Evolutionary conservation across 169 alveolate genomes (phyloP).

Genomic region (Perkinsus chesapeaki): DNA sequence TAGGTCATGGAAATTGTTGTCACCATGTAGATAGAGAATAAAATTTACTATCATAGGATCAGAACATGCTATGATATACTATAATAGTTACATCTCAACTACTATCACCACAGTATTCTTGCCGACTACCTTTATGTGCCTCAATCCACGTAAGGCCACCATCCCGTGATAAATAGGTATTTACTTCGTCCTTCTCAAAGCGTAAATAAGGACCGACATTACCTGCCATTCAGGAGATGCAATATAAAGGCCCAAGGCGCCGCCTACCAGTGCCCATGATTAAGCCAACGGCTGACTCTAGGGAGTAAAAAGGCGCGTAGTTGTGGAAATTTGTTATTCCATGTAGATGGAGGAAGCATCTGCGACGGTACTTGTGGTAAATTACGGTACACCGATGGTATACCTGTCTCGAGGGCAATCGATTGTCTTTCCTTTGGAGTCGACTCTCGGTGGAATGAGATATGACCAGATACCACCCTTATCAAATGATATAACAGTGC

Average conservation of each 20-base stretch:
- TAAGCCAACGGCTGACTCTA: slow-evolving; percentile 91
- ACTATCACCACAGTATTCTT: too few relatives aligned
- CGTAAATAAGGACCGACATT: slow-evolving; percentile 78
- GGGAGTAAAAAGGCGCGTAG: slow-evolving; percentile 88
- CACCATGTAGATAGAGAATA: too few relatives aligned
- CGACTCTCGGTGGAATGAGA: slow-evolving; percentile 87
- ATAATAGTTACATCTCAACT: too few relatives aligned
- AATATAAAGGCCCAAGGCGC: too few relatives aligned
- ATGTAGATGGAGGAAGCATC: slow-evolving; percentile 88
- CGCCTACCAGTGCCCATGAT: slow-evolving; percentile 89
- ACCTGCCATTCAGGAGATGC: too few relatives aligned
- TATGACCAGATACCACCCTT: slow-evolving; percentile 96
- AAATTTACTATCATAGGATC: too few relatives aligned
- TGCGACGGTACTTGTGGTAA: slow-evolving; percentile 20
- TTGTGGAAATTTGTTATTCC: slow-evolving; percentile 73
- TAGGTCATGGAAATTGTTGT: too few relatives aligned
- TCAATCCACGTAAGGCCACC: slow-evolving; percentile 97
- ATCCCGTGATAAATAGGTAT: slow-evolving; percentile 91
- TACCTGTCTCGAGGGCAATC: slow-evolving; percentile 69
- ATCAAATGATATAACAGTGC: slow-evolving; percentile 91
- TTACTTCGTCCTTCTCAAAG: slow-evolving; percentile 59
- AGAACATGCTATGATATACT: too few relatives aligned
- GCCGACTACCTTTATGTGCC: slow-evolving; percentile 93
- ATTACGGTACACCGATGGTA: too few relatives aligned
- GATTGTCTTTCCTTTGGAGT: slow-evolving; percentile 76